Percentiles rank a stretch among this genome's conserved stretches.
phyloP scores from a whole-genome alignment of 495 filamentous ascomycete genomes.

The Bathelium albidoporum region DNA sequence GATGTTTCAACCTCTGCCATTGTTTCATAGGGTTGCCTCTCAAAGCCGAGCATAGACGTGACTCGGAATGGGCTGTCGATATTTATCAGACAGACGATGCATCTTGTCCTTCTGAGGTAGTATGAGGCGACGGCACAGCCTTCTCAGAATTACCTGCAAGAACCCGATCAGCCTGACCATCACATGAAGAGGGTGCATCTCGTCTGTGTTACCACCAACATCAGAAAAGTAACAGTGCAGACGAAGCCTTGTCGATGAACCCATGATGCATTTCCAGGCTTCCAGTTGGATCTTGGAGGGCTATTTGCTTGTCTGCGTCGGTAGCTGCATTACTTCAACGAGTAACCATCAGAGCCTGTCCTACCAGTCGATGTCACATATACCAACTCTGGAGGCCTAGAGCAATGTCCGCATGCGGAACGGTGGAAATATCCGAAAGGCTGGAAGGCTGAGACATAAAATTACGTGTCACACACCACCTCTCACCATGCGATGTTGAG shows the following conservation, averaged over 20 bases:
- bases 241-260: neutral
- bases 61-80: neutral
- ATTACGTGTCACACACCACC: too few species aligned
- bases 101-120: neutral
- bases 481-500: too few species aligned
- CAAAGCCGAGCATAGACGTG: neutral
- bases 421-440: too few species aligned
- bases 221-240: neutral
- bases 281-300: neutral
- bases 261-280: neutral
- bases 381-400: too few species aligned
- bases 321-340: too few species aligned
- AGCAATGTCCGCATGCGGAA: too few species aligned
- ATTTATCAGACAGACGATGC: neutral
- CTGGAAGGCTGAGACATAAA: too few species aligned
- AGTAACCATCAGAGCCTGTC: too few species aligned
- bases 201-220: neutral
- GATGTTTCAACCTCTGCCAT: neutral
- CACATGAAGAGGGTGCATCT: neutral
- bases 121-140: too few species aligned
- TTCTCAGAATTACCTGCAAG: too few species aligned
- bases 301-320: neutral
- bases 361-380: too few species aligned
- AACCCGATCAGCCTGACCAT: neutral
- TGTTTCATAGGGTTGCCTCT: neutral